Percentiles rank a stretch among this genome's conserved stretches.
Conservation (phyloP, 1,284 basidiomycete genomes). For the Cryptococcus sp. region DNA sequence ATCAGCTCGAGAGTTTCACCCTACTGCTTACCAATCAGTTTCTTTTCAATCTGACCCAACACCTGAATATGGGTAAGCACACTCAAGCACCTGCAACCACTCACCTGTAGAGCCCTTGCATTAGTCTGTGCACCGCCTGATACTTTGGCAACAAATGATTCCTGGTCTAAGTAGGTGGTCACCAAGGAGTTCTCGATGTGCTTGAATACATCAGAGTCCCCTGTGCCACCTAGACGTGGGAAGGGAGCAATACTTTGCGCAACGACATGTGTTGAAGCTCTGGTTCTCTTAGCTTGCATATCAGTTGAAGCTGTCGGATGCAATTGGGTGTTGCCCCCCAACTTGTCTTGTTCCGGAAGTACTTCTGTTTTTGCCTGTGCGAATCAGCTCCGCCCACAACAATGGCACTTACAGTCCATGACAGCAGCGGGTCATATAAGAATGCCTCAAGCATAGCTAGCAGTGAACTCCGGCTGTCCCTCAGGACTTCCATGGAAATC, state of each 20-base stretch:
- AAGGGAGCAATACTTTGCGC: conserved; percentile 20
- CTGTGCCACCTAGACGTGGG: background rate
- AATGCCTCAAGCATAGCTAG: conserved; percentile 60
- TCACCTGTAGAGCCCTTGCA: conserved; percentile 37
- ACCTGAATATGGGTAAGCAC: conserved; percentile 21
- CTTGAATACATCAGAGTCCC: conserved; percentile 22
- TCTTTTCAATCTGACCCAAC: conserved; percentile 44
- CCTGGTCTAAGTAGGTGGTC: conserved; percentile 24
- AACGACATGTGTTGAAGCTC: conserved; percentile 5
- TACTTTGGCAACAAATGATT: conserved; percentile 43
- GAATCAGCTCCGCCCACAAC: background rate
- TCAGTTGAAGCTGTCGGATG: background rate
- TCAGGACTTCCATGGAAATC: conserved; percentile 40
- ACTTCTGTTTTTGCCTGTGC: no score
- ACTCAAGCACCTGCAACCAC: conserved; percentile 4
- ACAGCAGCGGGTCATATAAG: conserved; percentile 85
- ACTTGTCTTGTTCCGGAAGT: no score
- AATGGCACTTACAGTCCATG: conserved; percentile 60
- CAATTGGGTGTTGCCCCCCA: no score
- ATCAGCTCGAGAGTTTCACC: background rate
- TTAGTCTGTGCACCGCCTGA: conserved; percentile 41
- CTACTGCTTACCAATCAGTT: conserved; percentile 33
- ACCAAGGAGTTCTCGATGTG: conserved; percentile 34
- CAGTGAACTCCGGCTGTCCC: conserved; percentile 40
- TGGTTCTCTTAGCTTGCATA: background rate